Percentiles rank a stretch among this genome's conserved stretches.
Conservation (phyloP, 2,329 filamentous ascomycete genomes). For the Colletotrichum limetticola region DNA sequence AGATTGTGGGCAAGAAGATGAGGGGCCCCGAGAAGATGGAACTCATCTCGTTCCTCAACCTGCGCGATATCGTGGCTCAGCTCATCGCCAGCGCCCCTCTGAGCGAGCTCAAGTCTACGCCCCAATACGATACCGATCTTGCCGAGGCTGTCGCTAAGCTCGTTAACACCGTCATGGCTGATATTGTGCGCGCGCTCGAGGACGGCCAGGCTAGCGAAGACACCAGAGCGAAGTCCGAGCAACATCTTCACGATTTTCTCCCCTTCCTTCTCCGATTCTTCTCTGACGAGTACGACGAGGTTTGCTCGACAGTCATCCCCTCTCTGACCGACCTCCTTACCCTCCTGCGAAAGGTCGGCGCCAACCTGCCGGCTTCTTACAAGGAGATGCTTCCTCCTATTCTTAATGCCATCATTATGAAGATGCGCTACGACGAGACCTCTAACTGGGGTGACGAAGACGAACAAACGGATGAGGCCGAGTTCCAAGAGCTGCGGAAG, state of each 20-base stretch:
- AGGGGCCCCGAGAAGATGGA: constrained; percentile 91
- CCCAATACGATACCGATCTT: constrained; percentile 93
- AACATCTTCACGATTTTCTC: constrained; percentile 84
- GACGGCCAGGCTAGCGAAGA: constrained; percentile 69
- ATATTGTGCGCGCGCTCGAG: constrained; percentile 89
- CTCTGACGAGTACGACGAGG: constrained; percentile 96
- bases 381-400: constrained; percentile 87
- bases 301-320: constrained; percentile 95
- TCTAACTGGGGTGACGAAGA: constrained; percentile 93
- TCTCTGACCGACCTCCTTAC: constrained; percentile 92
- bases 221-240: constrained; percentile 79
- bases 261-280: constrained; percentile 93
- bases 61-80: constrained; percentile 85
- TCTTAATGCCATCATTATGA: constrained; percentile 89
- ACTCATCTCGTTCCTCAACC: constrained; percentile 90
- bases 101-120: constrained; percentile 80
- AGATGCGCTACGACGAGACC: constrained; percentile 98
- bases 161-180: constrained; percentile 88
- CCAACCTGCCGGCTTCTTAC: constrained; percentile 77
- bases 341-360: constrained; percentile 83
- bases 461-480: constrained; percentile 94
- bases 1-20: constrained; percentile 99
- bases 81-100: constrained; percentile 86
- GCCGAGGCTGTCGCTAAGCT: constrained; percentile 95
- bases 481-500: constrained; percentile 95